These are phyloP conservation scores for Musa acuminata DNA, from an alignment of 176 grass and related monocot species.

Conservation along the genomic window DNA sequence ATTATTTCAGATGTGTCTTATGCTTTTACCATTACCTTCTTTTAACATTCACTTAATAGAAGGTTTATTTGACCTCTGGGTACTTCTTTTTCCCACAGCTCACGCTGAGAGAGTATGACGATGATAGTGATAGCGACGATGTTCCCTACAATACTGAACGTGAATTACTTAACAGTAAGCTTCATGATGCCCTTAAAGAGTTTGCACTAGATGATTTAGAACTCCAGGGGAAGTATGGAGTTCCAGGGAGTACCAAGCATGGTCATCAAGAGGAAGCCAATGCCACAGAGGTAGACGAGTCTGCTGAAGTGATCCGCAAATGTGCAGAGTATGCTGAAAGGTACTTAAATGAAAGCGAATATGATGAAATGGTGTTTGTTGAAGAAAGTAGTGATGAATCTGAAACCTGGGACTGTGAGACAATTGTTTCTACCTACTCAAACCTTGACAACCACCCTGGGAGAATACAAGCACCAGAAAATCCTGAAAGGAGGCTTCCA, in stretches of 20 bases:
- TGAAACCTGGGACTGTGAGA: constrained; percentile 84
- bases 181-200: constrained; percentile 48
- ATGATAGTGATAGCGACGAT: constrained; percentile 43
- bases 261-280: constrained; percentile 33
- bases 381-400: constrained; percentile 87
- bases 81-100: constrained; percentile 34
- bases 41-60: neutral
- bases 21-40: no score
- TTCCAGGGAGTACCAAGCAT: constrained; percentile 21
- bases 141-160: constrained; percentile 24
- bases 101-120: constrained; percentile 58
- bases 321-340: constrained; percentile 73
- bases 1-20: neutral
- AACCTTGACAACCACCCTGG: constrained; percentile 87
- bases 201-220: constrained; percentile 43
- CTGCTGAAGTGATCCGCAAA: constrained; percentile 55
- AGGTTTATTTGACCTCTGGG: neutral
- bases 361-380: constrained; percentile 37
- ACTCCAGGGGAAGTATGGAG: constrained; percentile 39
- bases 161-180: constrained; percentile 33
- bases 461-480: constrained; percentile 59
- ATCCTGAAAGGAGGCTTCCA: constrained; percentile 41
- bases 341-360: constrained; percentile 54
- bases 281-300: constrained; percentile 30
- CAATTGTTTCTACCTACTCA: constrained; percentile 83